Percentiles rank a stretch among this genome's conserved stretches.
Evolutionary conservation across 768 basidiomycete species (phyloP).

Genomic region (Kwoniella newhampshirensis): DNA sequence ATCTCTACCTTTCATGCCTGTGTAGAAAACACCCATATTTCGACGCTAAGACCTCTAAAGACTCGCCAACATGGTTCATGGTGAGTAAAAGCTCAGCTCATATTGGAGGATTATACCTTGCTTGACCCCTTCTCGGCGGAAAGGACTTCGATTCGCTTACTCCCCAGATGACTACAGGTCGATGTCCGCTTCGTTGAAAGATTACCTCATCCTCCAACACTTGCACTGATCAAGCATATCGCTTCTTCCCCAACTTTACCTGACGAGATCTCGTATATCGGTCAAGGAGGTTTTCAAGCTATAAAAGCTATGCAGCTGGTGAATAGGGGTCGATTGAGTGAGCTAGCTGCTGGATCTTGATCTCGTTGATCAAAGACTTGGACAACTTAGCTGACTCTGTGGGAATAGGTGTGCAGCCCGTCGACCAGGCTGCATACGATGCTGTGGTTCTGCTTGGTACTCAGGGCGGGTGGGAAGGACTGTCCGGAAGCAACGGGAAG

Average conservation of each 20-base stretch:
- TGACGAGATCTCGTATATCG: constrained; percentile 66
- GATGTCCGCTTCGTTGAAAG: constrained; percentile 62
- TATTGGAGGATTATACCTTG: too few relatives aligned
- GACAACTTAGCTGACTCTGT: too few relatives aligned
- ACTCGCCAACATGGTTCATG: constrained; percentile 89
- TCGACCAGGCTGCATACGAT: constrained; percentile 66
- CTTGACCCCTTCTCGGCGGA: neutral
- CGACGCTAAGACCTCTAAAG: constrained; percentile 66
- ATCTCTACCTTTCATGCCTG: neutral
- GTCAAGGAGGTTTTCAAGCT: constrained; percentile 60
- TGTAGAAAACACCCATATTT: constrained; percentile 65
- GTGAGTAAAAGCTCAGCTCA: too few relatives aligned
- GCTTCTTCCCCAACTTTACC: constrained; percentile 58
- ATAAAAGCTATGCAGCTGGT: constrained; percentile 72
- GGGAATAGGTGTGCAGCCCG: constrained; percentile 70
- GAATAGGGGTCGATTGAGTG: constrained; percentile 73
- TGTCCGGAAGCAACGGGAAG: constrained; percentile 13
- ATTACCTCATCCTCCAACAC: constrained; percentile 70
- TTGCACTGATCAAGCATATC: constrained; percentile 70
- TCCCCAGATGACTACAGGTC: constrained; percentile 24
- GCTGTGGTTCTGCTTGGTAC: constrained; percentile 64
- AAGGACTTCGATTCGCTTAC: neutral
- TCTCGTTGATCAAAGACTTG: too few relatives aligned
- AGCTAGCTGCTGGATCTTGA: constrained; percentile 8
- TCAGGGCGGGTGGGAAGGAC: constrained; percentile 72